Conservation (phyloP, 2,329 filamentous ascomycete species). For the Talaromyces sp. region DNA sequence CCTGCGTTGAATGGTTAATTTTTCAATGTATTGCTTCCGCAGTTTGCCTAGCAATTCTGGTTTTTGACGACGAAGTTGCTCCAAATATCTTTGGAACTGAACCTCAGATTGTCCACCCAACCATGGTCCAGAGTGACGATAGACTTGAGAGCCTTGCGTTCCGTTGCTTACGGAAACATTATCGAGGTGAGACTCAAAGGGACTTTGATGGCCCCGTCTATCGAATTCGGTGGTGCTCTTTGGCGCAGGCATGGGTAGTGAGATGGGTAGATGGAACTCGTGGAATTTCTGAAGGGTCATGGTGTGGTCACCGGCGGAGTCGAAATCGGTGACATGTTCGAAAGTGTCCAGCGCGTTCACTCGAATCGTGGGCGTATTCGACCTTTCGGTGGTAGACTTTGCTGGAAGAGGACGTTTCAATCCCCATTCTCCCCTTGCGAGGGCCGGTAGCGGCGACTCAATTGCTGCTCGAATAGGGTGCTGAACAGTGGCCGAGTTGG, state of each 20-base stretch:
- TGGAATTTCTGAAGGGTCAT: conserved; percentile 80
- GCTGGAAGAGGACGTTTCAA: conserved; percentile 79
- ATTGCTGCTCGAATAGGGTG: conserved; percentile 83
- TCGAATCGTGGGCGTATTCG: conserved; percentile 66
- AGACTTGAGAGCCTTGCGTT: conserved; percentile 37
- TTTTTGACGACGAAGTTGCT: conserved; percentile 38
- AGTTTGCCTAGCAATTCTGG: conserved; percentile 34
- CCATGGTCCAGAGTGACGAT: conserved; percentile 57
- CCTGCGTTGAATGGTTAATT: conserved; percentile 29
- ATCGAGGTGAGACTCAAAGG: conserved; percentile 40
- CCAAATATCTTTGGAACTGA: conserved; percentile 51
- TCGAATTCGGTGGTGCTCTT: not conserved
- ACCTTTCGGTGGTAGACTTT: conserved; percentile 65
- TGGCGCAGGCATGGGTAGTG: conserved; percentile 34
- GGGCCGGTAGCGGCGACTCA: conserved; percentile 67
- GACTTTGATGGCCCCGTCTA: conserved; percentile 26
- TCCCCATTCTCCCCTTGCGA: conserved; percentile 82
- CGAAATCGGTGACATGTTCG: conserved; percentile 86
- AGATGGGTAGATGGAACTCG: conserved; percentile 70
- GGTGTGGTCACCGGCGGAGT: conserved; percentile 74
- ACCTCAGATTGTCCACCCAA: conserved; percentile 51
- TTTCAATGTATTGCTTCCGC: conserved; percentile 28
- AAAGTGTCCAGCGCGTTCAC: conserved; percentile 75
- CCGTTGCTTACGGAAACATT: conserved; percentile 38
- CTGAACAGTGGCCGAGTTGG: conserved; percentile 65